These are phyloP conservation scores for Polytrichum commune DNA, from an alignment of 225 moss, liverwort and hornwort species.

Conservation along the genomic window DNA sequence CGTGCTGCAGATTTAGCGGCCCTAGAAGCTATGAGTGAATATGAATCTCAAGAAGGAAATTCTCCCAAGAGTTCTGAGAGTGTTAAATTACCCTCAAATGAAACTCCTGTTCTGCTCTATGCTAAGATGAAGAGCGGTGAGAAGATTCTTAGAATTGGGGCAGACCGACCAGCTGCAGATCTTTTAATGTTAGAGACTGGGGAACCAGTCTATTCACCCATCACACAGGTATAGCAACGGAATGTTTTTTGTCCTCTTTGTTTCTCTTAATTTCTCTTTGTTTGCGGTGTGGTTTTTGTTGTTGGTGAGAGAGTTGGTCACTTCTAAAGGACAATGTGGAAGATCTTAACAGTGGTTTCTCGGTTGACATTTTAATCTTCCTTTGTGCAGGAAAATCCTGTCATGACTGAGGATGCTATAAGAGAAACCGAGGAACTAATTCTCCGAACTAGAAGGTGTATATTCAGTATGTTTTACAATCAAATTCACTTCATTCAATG, in stretches of 20 bases:
- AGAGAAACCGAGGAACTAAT: conserved; percentile 91
- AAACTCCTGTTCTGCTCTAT: conserved; percentile 43
- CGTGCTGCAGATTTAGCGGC: conserved; percentile 71
- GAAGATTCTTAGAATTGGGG: conserved; percentile 64
- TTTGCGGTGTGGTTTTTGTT: not conserved
- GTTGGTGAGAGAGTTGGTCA: too few species aligned
- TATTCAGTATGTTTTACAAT: not conserved
- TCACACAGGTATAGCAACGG: conserved; percentile 63
- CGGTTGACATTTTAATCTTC: conserved; percentile 10
- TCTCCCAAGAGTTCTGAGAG: conserved; percentile 19
- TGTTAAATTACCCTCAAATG: not conserved
- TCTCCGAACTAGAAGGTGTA: conserved; percentile 82
- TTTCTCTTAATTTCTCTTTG: not conserved
- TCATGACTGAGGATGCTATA: conserved; percentile 91
- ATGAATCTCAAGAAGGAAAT: conserved; percentile 20
- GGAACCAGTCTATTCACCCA: conserved; percentile 79
- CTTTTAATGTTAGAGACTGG: conserved; percentile 88
- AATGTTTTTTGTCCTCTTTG: not conserved
- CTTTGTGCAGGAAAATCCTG: conserved; percentile 66
- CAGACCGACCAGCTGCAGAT: conserved; percentile 78
- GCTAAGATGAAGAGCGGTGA: conserved; percentile 62
- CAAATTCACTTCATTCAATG: too few species aligned
- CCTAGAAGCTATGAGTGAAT: conserved; percentile 48
- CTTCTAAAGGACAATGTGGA: too few species aligned
- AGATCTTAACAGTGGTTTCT: not conserved